Evolutionary conservation across 208 protist genomes (phyloP).

Genomic region (Trypanosoma brucei): DNA sequence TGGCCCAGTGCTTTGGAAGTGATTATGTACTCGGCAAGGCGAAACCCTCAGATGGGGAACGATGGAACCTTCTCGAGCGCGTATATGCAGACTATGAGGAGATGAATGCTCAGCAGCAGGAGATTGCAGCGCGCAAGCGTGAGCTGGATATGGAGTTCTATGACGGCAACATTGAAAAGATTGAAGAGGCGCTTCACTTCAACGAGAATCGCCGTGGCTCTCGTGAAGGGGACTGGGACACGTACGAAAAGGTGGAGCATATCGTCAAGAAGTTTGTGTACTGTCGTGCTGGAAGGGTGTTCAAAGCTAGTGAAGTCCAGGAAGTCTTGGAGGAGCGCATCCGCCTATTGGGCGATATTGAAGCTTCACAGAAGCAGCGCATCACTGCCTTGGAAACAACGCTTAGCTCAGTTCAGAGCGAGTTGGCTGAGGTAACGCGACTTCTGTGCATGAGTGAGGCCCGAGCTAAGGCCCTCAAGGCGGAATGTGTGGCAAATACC

Average conservation of each 20-base stretch:
- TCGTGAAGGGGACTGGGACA: constrained; percentile 66
- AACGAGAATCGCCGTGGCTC: constrained; percentile 6
- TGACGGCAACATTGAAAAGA: constrained; percentile 61
- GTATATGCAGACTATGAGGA: constrained; percentile 74
- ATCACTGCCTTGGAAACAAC: constrained; percentile 22
- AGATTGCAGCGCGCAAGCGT: constrained; percentile 49
- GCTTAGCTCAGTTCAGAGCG: constrained; percentile 32
- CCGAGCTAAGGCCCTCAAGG: constrained; percentile 39
- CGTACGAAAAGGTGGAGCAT: constrained; percentile 63
- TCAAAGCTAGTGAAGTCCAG: constrained; percentile 5
- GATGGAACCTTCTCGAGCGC: constrained; percentile 50
- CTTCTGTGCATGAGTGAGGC: constrained; percentile 51
- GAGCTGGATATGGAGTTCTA: constrained; percentile 47
- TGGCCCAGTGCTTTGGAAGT: background rate
- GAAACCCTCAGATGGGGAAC: constrained; percentile 33
- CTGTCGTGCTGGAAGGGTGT: constrained; percentile 20
- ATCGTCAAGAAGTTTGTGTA: constrained; percentile 74
- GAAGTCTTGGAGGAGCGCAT: constrained; percentile 19
- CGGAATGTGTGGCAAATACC: constrained; percentile 27
- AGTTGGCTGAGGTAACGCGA: constrained; percentile 46
- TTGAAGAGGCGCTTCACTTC: constrained; percentile 44
- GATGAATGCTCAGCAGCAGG: constrained; percentile 51
- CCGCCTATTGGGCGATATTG: constrained; percentile 6
- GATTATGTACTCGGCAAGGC: background rate
- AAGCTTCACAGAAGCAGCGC: constrained; percentile 22